A percentile compares a stretch with the other conserved stretches of the same genome.
Evolutionary conservation across 75 land plant genomes (phyloP).

Genomic region (Selaginella tamariscina): DNA sequence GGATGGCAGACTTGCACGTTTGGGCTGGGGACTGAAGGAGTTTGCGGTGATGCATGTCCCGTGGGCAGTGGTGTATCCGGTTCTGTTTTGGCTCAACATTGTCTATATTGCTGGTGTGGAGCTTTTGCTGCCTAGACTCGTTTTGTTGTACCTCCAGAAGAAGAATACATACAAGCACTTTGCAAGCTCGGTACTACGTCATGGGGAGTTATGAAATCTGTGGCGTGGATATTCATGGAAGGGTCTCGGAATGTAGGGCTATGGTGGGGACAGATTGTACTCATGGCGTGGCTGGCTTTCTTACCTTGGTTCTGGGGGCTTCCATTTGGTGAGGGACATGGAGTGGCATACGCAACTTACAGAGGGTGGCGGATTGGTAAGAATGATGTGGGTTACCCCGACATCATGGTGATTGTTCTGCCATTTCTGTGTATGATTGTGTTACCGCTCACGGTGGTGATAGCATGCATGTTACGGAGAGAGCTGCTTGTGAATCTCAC

Average conservation of each 20-base stretch:
- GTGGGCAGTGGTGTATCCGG: constrained; percentile 44
- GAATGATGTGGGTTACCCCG: constrained; percentile 56
- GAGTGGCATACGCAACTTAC: constrained; percentile 49
- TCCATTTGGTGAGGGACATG: constrained; percentile 41
- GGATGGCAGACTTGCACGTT: constrained; percentile 33
- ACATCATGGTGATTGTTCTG: constrained; percentile 69
- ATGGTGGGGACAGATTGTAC: constrained; percentile 41
- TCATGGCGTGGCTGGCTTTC: constrained; percentile 40
- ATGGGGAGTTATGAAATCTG: constrained; percentile 3
- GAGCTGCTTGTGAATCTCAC: constrained; percentile 30
- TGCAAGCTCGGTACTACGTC: constrained; percentile 12
- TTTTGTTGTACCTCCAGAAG: constrained; percentile 19
- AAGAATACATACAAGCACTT: constrained; percentile 18
- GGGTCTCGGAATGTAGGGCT: constrained; percentile 17
- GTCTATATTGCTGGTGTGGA: constrained; percentile 18
- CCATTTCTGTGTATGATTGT: constrained; percentile 58
- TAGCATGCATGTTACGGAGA: constrained; percentile 48
- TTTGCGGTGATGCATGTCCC: constrained; percentile 73
- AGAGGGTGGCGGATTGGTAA: constrained; percentile 47
- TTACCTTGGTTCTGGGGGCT: constrained; percentile 81
- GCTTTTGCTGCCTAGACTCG: constrained; percentile 44
- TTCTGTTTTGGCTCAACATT: constrained; percentile 41
- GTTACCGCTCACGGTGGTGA: constrained; percentile 42
- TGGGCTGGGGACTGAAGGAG: constrained; percentile 55
- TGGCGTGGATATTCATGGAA: constrained; percentile 20